Evolutionary conservation across 106 monocot genomes (phyloP).

Genomic region (Dioscorea zingiberensis): DNA sequence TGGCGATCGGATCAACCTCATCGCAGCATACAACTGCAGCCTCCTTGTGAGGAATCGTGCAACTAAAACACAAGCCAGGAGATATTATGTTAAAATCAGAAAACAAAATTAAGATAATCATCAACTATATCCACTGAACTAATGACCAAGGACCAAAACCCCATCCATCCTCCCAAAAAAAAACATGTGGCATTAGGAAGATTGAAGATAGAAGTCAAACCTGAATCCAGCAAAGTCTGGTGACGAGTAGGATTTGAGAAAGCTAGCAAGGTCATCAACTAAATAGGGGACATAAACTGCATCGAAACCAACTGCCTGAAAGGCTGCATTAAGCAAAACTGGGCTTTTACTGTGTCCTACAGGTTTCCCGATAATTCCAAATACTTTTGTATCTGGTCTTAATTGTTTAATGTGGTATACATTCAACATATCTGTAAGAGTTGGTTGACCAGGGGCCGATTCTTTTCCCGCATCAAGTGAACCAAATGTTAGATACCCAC

Average conservation of each 20-base stretch:
- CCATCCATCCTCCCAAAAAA: too few species aligned
- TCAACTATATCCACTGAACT: too few species aligned
- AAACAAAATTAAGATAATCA: not conserved
- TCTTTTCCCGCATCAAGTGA: constrained; percentile 59
- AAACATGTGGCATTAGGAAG: too few species aligned
- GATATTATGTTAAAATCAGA: not conserved
- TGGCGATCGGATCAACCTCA: constrained; percentile 89
- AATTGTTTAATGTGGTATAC: constrained; percentile 78
- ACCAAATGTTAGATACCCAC: constrained; percentile 94
- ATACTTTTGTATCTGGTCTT: constrained; percentile 61
- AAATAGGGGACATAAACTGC: constrained; percentile 90
- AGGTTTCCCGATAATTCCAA: constrained; percentile 87
- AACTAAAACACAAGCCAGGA: constrained; percentile 32
- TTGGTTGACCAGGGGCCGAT: constrained; percentile 95
- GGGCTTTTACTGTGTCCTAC: constrained; percentile 87
- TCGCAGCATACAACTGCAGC: constrained; percentile 67
- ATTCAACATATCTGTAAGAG: constrained; percentile 64
- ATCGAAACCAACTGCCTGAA: constrained; percentile 62
- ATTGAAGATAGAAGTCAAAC: constrained; percentile 22
- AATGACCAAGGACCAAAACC: too few species aligned
- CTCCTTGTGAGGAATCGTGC: constrained; percentile 86
- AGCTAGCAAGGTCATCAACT: constrained; percentile 65
- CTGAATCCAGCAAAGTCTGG: constrained; percentile 94
- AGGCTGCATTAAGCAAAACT: constrained; percentile 66
- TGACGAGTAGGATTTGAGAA: constrained; percentile 71